Evolutionary conservation across 345 rosid genomes (phyloP), one percentile per base, ranked within the genome.

Genomic region (Lepidium africanum): DNA sequence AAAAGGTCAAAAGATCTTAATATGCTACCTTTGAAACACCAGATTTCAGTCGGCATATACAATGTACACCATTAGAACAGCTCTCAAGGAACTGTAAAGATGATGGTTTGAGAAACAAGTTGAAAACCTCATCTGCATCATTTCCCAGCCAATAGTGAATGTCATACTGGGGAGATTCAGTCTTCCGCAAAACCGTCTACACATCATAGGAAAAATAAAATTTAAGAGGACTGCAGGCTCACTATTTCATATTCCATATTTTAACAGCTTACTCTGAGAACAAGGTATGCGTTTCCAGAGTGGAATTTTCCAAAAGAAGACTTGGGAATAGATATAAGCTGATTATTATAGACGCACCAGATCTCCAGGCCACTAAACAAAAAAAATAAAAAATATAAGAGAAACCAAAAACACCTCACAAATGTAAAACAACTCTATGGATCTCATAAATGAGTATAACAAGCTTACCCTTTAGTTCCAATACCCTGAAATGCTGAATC

Each of bases 91-190:
- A 39, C 39, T 12, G 43, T 33, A 27, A 37, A 6, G 33, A 38
- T 30, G 19, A 17, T 9, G 15, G 25, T 15, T 35, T 55, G 23
- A 33, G 33, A 19, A 12, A 10, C 3, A 55, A 56, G 42, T 5
- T 16, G 41, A 65, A 66, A 15, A 85, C 96, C 94, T 87, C 63
- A 39, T 72, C 82, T 46, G 90, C 87, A 57, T 85, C 81, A 61
- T 71, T 83, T 73, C 97, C 97, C 9, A 85, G 60, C 97, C 97
- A 91, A 65, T 87, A 91, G 74, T 91, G 97, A 58, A 91, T 81
- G 48, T 86, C 89, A 63, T 85, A 80, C 66, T 74, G 84, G 21
- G 81, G 80, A 69, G 82, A 54, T 21, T 87, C 87, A 13, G 65
- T 72, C 82, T 82, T 87, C 16, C 69, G 77, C 75, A 81, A 40